Percentiles rank a stretch among this genome's conserved stretches.
Conservation (phyloP, 768 basidiomycete genomes). For the Podaxis pistillaris region DNA sequence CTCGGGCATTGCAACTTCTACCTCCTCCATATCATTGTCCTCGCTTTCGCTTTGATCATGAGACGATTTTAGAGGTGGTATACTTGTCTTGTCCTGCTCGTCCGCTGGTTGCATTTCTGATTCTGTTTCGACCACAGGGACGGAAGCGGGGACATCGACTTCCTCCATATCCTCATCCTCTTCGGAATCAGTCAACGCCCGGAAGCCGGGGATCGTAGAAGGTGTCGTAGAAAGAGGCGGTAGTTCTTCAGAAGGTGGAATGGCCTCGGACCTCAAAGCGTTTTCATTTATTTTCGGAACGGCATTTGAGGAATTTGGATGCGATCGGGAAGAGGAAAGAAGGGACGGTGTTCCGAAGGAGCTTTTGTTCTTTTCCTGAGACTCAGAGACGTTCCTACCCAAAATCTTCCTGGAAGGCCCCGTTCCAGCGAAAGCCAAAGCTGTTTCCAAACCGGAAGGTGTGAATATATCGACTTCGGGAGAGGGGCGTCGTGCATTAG, state of each 20-base stretch:
- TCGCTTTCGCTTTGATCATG: not conserved
- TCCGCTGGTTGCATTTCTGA: not conserved
- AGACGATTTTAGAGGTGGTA: not conserved
- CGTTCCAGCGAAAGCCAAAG: constrained; percentile 64
- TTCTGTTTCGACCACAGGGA: not conserved
- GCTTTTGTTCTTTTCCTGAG: constrained; percentile 8
- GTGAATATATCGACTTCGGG: constrained; percentile 29
- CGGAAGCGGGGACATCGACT: constrained; percentile 18
- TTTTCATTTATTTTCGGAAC: not conserved
- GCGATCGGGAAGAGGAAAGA: constrained; percentile 18
- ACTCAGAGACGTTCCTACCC: not conserved
- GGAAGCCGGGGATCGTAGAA: not conserved
- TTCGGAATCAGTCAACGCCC: constrained; percentile 17
- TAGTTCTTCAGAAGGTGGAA: not conserved
- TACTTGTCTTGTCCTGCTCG: not conserved
- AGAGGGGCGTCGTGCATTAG: constrained; percentile 1
- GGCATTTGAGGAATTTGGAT: not conserved
- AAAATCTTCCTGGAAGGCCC: constrained; percentile 29
- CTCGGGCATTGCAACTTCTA: constrained; percentile 12
- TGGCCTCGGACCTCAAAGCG: not conserved
- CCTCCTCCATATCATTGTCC: constrained; percentile 45
- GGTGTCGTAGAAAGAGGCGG: not conserved
- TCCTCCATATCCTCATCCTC: constrained; percentile 37
- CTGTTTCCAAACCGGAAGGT: constrained; percentile 62
- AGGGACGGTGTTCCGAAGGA: constrained; percentile 30